Evolutionary conservation across 306 rosid genomes (phyloP).

Genomic region (Hippophae rhamnoides): DNA sequence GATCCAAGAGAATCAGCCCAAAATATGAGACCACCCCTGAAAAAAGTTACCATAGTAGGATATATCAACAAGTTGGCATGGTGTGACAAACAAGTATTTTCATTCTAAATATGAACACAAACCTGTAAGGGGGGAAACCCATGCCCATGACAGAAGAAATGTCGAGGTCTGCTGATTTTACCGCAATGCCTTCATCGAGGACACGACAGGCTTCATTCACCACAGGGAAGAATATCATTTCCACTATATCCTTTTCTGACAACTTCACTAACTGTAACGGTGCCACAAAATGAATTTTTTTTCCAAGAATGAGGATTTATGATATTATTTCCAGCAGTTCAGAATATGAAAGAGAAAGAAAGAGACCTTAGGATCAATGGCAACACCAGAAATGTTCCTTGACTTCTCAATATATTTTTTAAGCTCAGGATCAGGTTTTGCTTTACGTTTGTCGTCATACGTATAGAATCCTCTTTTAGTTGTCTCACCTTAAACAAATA

Average conservation of each 20-base stretch:
- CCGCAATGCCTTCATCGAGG: conserved; percentile 85
- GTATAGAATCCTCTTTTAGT: conserved; percentile 73
- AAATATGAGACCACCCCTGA: conserved; percentile 90
- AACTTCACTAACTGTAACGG: conserved; percentile 51
- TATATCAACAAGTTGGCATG: neutral
- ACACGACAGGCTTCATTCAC: conserved; percentile 96
- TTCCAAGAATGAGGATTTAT: too few species aligned
- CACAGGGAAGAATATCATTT: conserved; percentile 91
- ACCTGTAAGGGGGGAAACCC: conserved; percentile 99
- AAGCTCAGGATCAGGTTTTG: conserved; percentile 82
- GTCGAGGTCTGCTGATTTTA: conserved; percentile 87
- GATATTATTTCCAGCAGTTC: too few species aligned
- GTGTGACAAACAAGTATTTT: neutral
- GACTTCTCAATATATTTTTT: conserved; percentile 78
- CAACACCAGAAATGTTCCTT: conserved; percentile 57
- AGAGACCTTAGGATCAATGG: conserved; percentile 66
- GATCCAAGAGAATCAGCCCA: conserved; percentile 97
- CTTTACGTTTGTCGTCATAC: conserved; percentile 65
- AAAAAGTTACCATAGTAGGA: conserved; percentile 13
- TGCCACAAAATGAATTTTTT: too few species aligned
- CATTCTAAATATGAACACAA: conserved; percentile 7
- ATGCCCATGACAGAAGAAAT: conserved; percentile 80
- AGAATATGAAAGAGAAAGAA: neutral
- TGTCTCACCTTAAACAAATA: conserved; percentile 50
- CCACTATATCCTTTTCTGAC: conserved; percentile 72